phyloP scores from a whole-genome alignment of 2,329 filamentous ascomycete genomes.

The Clathrospora elynae region DNA sequence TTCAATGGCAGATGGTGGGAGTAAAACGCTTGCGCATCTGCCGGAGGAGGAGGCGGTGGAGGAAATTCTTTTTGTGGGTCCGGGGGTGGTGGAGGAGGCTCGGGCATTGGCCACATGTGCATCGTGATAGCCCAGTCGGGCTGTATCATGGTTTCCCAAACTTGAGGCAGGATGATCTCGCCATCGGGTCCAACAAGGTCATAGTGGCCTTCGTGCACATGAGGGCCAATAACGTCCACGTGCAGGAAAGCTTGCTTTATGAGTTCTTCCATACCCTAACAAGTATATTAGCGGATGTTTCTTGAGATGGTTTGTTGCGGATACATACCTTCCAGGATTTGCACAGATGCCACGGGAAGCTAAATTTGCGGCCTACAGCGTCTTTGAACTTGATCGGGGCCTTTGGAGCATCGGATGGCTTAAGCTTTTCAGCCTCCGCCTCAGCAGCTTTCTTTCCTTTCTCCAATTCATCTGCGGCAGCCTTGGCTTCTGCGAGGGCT shows the following conservation, averaged over 20 bases:
- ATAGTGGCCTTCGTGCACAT: conserved; percentile 55
- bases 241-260: conserved; percentile 58
- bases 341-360: conserved; percentile 36
- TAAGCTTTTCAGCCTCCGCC: conserved; percentile 50
- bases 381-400: conserved; percentile 41
- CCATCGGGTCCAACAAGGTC: conserved; percentile 55
- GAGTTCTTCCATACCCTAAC: conserved; percentile 55
- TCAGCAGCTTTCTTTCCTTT: conserved; percentile 57
- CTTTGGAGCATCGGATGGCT: conserved; percentile 58
- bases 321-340: conserved; percentile 57
- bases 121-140: conserved; percentile 57
- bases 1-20: conserved; percentile 20
- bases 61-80: conserved; percentile 16
- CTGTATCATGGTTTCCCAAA: conserved; percentile 56
- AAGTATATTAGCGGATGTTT: conserved; percentile 69
- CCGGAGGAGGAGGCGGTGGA: conserved; percentile 22
- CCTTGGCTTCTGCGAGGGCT: conserved; percentile 51
- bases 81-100: conserved; percentile 29
- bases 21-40: conserved; percentile 21
- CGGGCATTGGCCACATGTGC: conserved; percentile 57
- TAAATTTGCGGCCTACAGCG: conserved; percentile 39
- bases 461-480: conserved; percentile 51
- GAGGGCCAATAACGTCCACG: conserved; percentile 53
- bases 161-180: conserved; percentile 56
- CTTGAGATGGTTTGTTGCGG: conserved; percentile 36